Evolutionary conservation across 441 rosid genomes (phyloP), one percentile per base, ranked within the genome.

Genomic region (Jatropha podagrica): DNA sequence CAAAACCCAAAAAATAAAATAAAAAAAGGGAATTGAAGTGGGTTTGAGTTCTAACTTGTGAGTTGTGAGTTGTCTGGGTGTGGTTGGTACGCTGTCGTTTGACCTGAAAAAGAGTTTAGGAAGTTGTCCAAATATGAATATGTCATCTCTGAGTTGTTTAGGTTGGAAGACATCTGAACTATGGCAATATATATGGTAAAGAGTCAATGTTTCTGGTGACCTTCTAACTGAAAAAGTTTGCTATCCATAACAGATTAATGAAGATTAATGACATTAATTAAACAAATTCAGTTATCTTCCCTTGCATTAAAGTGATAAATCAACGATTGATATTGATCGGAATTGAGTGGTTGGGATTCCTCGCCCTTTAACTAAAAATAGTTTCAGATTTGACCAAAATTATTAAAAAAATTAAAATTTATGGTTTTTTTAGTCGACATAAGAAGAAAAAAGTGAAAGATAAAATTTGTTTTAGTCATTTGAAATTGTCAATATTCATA

Each of bases 11-110:
- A 8, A 48, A 7, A 10, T 1, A 26, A 23, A 60, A 13, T 26
- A 60, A 60, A 26, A 3, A 60, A 23, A 32, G 56, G 6, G 9
- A 26, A 6, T 15, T 46, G 37, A 1, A 26, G 11, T 18, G 23
- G 71, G 71, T 38, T 52, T 37, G 62, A 14, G 48, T 51, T 32
- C 1, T 51, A n/a, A 26, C 38, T 15, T 58, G 55, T 27, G 8
- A 26, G 18, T 3, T 46, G 37, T 27, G 4, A 26, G 11, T 18
- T 48, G 71, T 27, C 1, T 27, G 32, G n/a, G 68, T 62, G 59
- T 12, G 69, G 76, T 64, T 64, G 76, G 69, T 51, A 52, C 27
- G 62, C 68, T 38, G 76, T 51, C 49, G 51, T 64, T 63, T 73
- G 76, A 73, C 60, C 48, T 15, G 4, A 52, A 52, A 52, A 27